phyloP scores from a whole-genome alignment of 805 yeast species.

The Candida jianshihensis region DNA sequence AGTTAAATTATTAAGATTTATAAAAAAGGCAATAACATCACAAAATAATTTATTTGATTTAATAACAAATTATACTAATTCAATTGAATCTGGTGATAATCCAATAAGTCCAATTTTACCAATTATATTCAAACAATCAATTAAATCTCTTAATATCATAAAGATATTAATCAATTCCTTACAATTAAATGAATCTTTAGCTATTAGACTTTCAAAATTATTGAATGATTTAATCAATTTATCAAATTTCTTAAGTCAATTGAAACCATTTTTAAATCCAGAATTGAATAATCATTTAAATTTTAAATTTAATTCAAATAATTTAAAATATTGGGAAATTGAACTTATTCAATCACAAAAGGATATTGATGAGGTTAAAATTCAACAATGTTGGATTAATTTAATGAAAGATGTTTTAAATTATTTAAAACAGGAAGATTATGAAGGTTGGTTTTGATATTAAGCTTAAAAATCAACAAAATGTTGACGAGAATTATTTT shows the following conservation, averaged over 20 bases:
- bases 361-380: background rate
- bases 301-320: slow-evolving; percentile 14
- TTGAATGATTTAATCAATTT: slow-evolving; percentile 22
- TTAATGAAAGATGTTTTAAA: slow-evolving; percentile 17
- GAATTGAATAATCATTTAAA: slow-evolving; percentile 19
- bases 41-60: slow-evolving; percentile 9
- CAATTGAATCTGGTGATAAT: slow-evolving; percentile 12
- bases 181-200: slow-evolving; percentile 18
- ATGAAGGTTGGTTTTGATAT: slow-evolving; percentile 21
- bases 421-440: slow-evolving; percentile 15
- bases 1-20: slow-evolving; percentile 31
- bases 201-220: slow-evolving; percentile 16
- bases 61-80: slow-evolving; percentile 16
- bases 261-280: slow-evolving; percentile 23
- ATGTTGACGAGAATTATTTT: no score
- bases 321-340: slow-evolving; percentile 17
- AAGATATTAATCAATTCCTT: slow-evolving; percentile 24
- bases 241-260: slow-evolving; percentile 19
- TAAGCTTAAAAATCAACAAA: no score
- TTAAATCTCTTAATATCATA: slow-evolving; percentile 20
- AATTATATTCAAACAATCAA: slow-evolving; percentile 22
- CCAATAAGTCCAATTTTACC: slow-evolving; percentile 23
- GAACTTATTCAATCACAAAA: no score
- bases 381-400: slow-evolving; percentile 16
- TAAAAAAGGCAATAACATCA: slow-evolving; percentile 22